Evolutionary conservation across 2,329 filamentous ascomycete species (phyloP).

Genomic region (Ambrosiella xylebori): DNA sequence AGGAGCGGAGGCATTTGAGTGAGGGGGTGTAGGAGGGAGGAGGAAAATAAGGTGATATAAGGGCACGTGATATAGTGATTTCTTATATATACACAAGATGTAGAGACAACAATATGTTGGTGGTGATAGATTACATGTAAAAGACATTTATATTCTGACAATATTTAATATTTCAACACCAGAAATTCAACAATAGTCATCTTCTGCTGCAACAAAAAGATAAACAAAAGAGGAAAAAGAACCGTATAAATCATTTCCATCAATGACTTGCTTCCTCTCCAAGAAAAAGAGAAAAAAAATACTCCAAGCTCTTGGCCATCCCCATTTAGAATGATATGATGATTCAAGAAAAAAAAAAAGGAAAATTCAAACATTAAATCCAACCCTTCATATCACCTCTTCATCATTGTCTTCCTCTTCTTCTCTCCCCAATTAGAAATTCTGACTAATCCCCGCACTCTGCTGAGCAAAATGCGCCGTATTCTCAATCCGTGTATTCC

Average conservation of each 20-base stretch:
- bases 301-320: background rate
- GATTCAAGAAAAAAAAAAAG: conserved; percentile 3
- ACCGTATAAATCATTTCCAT: background rate
- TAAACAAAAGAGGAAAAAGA: background rate
- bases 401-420: background rate
- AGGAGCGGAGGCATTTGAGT: conserved; percentile 32
- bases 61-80: too few relatives aligned
- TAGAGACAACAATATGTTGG: too few relatives aligned
- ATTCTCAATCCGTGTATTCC: conserved; percentile 90
- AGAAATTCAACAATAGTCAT: too few relatives aligned
- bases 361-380: background rate
- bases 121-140: too few relatives aligned
- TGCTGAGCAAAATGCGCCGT: conserved; percentile 78
- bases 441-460: conserved; percentile 89
- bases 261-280: background rate
- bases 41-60: too few relatives aligned
- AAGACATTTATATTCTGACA: too few relatives aligned
- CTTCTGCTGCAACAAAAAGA: background rate
- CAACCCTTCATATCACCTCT: background rate
- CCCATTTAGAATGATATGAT: too few relatives aligned
- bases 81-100: too few relatives aligned
- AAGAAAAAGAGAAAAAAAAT: conserved; percentile 7
- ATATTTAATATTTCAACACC: too few relatives aligned
- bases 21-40: conserved; percentile 18
- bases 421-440: conserved; percentile 47